Base-by-base conservation (phyloP, 768 basidiomycete genomes). In the Cantharellus cinnabarinus region DNA sequence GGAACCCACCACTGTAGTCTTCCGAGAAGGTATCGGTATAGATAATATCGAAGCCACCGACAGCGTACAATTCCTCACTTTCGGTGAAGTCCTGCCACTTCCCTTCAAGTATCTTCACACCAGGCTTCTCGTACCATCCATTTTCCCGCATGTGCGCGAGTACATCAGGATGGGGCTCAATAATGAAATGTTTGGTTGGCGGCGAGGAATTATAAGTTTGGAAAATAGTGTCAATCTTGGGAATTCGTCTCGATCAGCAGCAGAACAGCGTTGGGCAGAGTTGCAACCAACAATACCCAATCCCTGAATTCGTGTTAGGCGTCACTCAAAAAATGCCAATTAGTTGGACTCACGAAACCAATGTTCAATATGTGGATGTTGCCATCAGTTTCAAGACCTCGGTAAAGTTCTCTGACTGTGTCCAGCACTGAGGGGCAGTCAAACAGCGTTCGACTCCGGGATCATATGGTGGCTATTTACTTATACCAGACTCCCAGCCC, bases 21-120 rank as follows among this genome's bases (percentile, higher is more conserved):
- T 93, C 95, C 3, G 88, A 83, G 70, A 95, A 95, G 0, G 90
- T 90, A 69, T 95, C 94, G 3, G 85, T 89, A 68, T 94, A 99
- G 42, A 98, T 68, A 10, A 83, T 76, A 66, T 95, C 91, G 65
- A 91, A 98, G 0, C 82, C 86, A 34, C 82, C 81, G n/a, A 77
- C 69, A 38, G 63, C 73, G 29, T 78, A 70, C n/a, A 89, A 73
- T 39, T 77, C 74, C 10, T 79, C 75, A 50, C 68, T 73, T 41
- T 78, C 77, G 50, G 90, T 70, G 59, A 79, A 83, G 63, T 94
- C 88, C 72, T 97, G 93, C 95, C 95, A 99, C 68, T 83, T 85
- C 1, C 90, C 90, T 69, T 89, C 84, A 14, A 93, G 72, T 59
- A 97, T 79, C 54, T 73, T 78, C 48, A 97, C 87, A 3, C 82